A percentile compares a stretch with the other conserved stretches of the same genome.
Evolutionary conservation across 1,139 yeast genomes (phyloP).

Genomic region (Pichia sp.): DNA sequence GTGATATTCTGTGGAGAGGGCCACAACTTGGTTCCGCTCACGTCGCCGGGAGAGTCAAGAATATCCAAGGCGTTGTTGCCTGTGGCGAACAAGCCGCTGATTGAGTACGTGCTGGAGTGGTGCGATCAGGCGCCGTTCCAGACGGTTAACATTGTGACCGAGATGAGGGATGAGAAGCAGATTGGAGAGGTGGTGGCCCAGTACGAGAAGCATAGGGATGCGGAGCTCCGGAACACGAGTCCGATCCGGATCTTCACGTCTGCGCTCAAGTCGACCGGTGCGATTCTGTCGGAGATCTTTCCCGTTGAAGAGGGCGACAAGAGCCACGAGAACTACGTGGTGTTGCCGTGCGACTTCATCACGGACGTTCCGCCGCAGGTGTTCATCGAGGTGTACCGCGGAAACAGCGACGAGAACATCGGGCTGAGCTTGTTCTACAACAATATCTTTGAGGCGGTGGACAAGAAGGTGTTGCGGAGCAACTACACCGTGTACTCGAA

Average conservation of each 20-base stretch:
- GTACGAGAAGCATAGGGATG: constrained; percentile 31
- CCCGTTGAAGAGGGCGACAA: constrained; percentile 21
- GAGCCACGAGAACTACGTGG: constrained; percentile 49
- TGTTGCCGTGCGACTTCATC: constrained; percentile 89
- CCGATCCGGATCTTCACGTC: constrained; percentile 46
- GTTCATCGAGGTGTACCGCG: constrained; percentile 77
- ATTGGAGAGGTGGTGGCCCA: constrained; percentile 32
- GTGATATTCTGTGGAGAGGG: constrained; percentile 88
- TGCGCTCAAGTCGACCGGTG: constrained; percentile 58
- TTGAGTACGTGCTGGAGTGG: constrained; percentile 87
- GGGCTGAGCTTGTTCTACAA: constrained; percentile 71
- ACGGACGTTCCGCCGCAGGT: constrained; percentile 91
- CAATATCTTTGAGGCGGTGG: constrained; percentile 67
- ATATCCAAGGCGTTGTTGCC: constrained; percentile 83
- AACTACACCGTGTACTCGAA: constrained; percentile 55
- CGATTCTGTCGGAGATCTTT: constrained; percentile 38
- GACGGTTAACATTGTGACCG: constrained; percentile 52
- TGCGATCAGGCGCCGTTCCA: constrained; percentile 81
- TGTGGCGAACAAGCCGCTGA: constrained; percentile 85
- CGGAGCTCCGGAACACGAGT: constrained; percentile 33
- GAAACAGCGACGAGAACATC: constrained; percentile 57
- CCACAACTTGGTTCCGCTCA: constrained; percentile 63
- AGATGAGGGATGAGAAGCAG: constrained; percentile 30
- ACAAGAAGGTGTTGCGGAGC: constrained; percentile 65
- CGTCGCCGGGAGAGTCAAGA: constrained; percentile 56